These are phyloP conservation scores for Colletotrichum caudatum DNA, from an alignment of 2,329 filamentous ascomycete species.

Conservation along the genomic window DNA sequence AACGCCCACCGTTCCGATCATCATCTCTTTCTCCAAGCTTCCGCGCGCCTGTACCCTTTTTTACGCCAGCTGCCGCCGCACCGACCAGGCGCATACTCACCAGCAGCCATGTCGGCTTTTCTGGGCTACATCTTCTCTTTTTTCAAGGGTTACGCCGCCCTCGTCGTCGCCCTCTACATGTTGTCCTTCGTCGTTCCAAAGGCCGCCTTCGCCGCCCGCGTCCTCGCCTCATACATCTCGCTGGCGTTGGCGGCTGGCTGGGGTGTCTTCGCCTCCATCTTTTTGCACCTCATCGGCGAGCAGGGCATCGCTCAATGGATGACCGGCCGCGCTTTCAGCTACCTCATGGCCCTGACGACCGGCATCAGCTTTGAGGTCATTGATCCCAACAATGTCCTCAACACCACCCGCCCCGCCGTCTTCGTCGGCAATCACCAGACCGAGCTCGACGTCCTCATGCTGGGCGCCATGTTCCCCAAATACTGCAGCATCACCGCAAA, in stretches of 20 bases:
- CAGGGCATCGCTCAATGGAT: constrained; percentile 88
- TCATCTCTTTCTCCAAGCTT: constrained; percentile 19
- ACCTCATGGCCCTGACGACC: constrained; percentile 78
- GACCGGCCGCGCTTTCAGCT: constrained; percentile 82
- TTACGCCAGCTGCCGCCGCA: constrained; percentile 32
- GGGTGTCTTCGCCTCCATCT: constrained; percentile 79
- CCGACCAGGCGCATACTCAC: constrained; percentile 23
- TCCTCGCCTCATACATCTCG: constrained; percentile 73
- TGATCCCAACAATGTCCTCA: constrained; percentile 73
- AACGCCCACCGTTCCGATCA: constrained; percentile 34
- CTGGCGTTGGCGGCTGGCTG: constrained; percentile 73
- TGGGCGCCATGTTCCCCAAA: constrained; percentile 88
- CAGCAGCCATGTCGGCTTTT: constrained; percentile 52
- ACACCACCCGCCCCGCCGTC: constrained; percentile 80
- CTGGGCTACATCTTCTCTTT: constrained; percentile 59
- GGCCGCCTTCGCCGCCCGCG: constrained; percentile 76
- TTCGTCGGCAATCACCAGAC: constrained; percentile 97
- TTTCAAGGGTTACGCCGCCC: constrained; percentile 62
- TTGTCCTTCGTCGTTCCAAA: constrained; percentile 69
- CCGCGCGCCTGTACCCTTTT: constrained; percentile 32
- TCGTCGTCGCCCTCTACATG: constrained; percentile 70
- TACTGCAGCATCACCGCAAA: constrained; percentile 96
- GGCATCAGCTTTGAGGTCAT: constrained; percentile 83
- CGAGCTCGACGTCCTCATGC: constrained; percentile 93
- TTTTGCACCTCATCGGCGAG: constrained; percentile 77